Evolutionary conservation across 164 flowering plant genomes (phyloP).

Genomic region (Magnolia kwangsiensis): DNA sequence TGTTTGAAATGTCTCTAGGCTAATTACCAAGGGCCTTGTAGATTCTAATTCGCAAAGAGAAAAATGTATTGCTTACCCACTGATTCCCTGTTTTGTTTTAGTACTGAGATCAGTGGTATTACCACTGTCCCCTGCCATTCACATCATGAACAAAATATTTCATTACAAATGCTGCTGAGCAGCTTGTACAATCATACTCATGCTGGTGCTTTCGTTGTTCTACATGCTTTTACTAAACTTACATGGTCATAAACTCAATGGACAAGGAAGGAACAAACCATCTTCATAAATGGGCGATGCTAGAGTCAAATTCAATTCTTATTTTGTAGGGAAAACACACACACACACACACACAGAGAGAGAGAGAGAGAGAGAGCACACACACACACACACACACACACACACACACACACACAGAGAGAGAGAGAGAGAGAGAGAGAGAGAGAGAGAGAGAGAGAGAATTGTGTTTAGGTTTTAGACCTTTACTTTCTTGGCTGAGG

Average conservation of each 20-base stretch:
- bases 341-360: no score
- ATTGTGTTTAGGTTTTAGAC: no score
- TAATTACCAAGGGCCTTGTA: background rate
- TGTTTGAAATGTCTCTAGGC: background rate
- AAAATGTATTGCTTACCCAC: slow-evolving; percentile 5
- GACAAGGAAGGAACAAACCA: background rate
- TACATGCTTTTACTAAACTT: background rate
- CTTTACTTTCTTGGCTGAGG: no score
- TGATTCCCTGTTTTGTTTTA: slow-evolving; percentile 1
- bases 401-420: no score
- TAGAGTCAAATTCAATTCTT: background rate
- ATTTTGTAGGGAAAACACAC: background rate
- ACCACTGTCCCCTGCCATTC: background rate
- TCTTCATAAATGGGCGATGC: background rate
- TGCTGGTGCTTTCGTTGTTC: background rate
- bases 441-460: no score
- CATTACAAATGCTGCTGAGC: background rate
- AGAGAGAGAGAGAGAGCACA: no score
- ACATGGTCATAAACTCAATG: slow-evolving; percentile 1
- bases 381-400: no score
- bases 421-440: no score
- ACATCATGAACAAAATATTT: background rate
- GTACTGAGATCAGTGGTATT: background rate
- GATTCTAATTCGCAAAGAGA: slow-evolving; percentile 1
- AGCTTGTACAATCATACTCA: background rate